phyloP scores from a whole-genome alignment of 2,329 filamentous ascomycete species.

The Cercospora sojina region DNA sequence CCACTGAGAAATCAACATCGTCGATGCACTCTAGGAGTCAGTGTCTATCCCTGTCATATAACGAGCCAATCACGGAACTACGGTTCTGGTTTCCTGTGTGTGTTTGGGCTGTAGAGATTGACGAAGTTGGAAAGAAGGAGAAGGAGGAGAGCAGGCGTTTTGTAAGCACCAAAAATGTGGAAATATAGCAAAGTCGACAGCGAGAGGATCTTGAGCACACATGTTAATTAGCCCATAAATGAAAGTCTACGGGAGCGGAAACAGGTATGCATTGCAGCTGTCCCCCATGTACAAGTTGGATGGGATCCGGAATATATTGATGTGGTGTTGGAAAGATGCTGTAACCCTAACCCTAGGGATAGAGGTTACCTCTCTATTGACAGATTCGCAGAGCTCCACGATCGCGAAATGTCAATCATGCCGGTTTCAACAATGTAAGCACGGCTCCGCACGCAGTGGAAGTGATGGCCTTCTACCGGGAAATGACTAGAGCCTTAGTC shows the following conservation, averaged over 20 bases:
- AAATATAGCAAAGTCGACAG: not conserved
- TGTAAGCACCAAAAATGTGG: not conserved
- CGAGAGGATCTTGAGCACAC: not conserved
- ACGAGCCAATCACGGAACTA: not conserved
- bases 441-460: not conserved
- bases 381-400: not conserved
- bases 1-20: not conserved
- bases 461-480: not conserved
- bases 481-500: slow-evolving; percentile 20
- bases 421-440: not conserved
- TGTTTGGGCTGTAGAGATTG: not conserved
- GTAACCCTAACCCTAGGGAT: not conserved
- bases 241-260: not conserved
- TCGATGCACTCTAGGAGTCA: not conserved
- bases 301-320: not conserved
- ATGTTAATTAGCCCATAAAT: not conserved
- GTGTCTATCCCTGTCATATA: not conserved
- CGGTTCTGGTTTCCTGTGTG: not conserved
- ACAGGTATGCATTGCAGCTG: not conserved
- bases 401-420: not conserved
- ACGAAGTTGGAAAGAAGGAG: not conserved
- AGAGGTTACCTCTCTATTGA: not conserved
- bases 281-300: not conserved
- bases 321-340: not conserved
- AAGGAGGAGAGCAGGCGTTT: not conserved